Evolutionary conservation across 495 filamentous ascomycete species (phyloP).

Genomic region (Neurospora sp.): DNA sequence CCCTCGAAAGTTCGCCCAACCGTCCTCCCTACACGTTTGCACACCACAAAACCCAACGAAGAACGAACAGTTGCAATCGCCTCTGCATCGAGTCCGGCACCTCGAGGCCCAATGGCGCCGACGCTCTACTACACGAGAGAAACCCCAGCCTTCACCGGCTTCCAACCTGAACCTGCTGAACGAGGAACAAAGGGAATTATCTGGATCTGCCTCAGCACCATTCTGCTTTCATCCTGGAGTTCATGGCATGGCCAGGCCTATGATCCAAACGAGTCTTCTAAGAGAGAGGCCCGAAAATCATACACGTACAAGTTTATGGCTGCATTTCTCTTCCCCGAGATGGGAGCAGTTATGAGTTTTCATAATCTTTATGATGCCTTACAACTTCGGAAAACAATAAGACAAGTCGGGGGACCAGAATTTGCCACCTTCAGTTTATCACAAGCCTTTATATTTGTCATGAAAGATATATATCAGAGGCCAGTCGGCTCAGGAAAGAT

Average conservation of each 20-base stretch:
- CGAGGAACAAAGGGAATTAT: neutral
- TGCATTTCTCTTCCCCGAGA: neutral
- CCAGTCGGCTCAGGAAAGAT: neutral
- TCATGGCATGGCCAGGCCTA: neutral
- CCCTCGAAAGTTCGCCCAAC: too few relatives aligned
- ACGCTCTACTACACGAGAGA: neutral
- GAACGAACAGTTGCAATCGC: neutral
- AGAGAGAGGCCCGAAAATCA: accelerated
- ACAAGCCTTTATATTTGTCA: neutral
- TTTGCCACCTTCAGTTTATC: neutral
- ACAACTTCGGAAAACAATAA: neutral
- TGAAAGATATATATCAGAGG: neutral
- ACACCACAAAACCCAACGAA: neutral
- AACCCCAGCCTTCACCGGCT: neutral
- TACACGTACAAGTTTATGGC: too few relatives aligned
- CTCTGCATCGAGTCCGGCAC: neutral
- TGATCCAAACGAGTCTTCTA: neutral
- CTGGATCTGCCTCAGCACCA: neutral
- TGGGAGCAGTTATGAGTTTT: neutral
- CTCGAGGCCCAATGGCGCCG: neutral
- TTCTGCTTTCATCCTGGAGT: neutral
- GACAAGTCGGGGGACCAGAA: neutral
- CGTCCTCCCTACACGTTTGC: too few relatives aligned
- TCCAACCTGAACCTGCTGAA: neutral
- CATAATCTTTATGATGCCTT: accelerated